phyloP scores from a whole-genome alignment of 176 grass and related monocot genomes.

The Oryza meridionalis region DNA sequence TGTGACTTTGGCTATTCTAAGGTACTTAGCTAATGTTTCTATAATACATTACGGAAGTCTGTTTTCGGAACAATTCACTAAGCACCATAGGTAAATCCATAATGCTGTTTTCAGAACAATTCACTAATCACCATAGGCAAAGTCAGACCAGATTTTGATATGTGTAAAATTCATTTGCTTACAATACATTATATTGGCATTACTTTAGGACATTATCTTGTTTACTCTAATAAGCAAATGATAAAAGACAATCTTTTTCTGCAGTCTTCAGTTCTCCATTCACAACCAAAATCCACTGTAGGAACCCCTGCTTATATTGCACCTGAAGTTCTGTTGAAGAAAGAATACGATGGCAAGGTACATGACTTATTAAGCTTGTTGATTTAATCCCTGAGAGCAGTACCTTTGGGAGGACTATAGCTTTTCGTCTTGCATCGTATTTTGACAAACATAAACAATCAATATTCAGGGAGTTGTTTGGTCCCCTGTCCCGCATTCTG shows the following conservation, averaged over 20 bases:
- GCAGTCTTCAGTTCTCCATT: slow-evolving; percentile 86
- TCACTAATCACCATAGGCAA: neutral
- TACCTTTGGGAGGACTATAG: neutral
- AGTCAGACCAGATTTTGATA: neutral
- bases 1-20: slow-evolving; percentile 99
- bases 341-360: slow-evolving; percentile 90
- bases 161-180: slow-evolving; percentile 23
- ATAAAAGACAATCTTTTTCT: slow-evolving; percentile 30
- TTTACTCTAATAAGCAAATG: slow-evolving; percentile 26
- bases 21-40: slow-evolving; percentile 43
- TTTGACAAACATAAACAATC: slow-evolving; percentile 19
- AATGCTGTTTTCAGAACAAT: slow-evolving; percentile 23
- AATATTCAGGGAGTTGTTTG: slow-evolving; percentile 6
- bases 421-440: neutral
- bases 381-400: neutral
- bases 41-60: neutral
- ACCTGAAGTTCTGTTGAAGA: slow-evolving; percentile 81
- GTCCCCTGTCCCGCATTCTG: neutral
- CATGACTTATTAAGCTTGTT: neutral
- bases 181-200: neutral
- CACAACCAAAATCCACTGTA: slow-evolving; percentile 85
- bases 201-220: neutral
- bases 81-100: neutral
- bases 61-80: slow-evolving; percentile 26
- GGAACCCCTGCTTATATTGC: slow-evolving; percentile 86